A percentile compares a stretch with the other conserved stretches of the same genome.
Conservation (phyloP, 805 yeast species). For the Candida anglica region DNA sequence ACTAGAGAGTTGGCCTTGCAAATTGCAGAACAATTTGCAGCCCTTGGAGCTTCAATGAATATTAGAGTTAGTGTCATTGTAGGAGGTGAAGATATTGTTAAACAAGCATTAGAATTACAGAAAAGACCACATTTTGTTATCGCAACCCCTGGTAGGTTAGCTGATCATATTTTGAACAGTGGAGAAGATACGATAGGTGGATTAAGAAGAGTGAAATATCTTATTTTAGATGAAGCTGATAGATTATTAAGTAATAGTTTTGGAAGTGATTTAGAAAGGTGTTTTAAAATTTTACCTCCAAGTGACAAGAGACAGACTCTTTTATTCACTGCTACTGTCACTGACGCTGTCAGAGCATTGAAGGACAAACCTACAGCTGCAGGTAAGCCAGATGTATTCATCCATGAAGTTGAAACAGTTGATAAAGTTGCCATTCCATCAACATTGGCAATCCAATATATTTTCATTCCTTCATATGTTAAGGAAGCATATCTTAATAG, state of each 20-base stretch:
- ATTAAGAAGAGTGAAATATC: conserved; percentile 67
- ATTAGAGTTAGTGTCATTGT: conserved; percentile 79
- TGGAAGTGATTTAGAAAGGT: conserved; percentile 69
- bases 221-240: conserved; percentile 96
- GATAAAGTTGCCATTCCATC: conserved; percentile 80
- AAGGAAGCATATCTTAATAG: conserved; percentile 84
- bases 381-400: conserved; percentile 51
- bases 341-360: conserved; percentile 82
- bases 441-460: conserved; percentile 59
- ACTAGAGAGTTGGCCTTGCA: conserved; percentile 93
- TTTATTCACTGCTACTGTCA: conserved; percentile 92
- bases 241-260: conserved; percentile 80
- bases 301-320: conserved; percentile 78
- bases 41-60: conserved; percentile 86
- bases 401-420: conserved; percentile 71
- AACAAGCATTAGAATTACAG: conserved; percentile 79
- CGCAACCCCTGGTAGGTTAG: conserved; percentile 96
- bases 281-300: conserved; percentile 69
- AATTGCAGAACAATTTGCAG: conserved; percentile 94
- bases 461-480: conserved; percentile 81
- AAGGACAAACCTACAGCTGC: conserved; percentile 60
- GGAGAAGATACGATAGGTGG: conserved; percentile 88
- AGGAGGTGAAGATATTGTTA: conserved; percentile 94
- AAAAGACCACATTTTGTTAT: conserved; percentile 88
- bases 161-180: conserved; percentile 82